Percentiles rank a stretch among this genome's conserved stretches.
Conservation (phyloP, 2,329 filamentous ascomycete species). For the Ophiostoma fasciatum region DNA sequence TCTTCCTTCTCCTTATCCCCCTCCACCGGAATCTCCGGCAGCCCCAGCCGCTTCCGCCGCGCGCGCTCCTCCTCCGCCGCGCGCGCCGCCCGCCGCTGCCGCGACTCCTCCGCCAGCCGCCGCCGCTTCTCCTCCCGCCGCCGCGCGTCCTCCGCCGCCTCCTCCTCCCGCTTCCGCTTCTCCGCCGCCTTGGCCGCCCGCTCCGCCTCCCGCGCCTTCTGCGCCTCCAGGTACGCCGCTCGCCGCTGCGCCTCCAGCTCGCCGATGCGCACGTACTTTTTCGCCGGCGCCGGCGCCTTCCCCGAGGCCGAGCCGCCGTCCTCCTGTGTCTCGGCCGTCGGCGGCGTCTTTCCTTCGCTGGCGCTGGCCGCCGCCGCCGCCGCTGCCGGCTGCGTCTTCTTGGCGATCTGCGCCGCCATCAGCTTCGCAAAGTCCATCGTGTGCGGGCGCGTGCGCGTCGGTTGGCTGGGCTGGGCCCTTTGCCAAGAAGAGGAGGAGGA, state of each 20-base stretch:
- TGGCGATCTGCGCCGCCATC: constrained; percentile 86
- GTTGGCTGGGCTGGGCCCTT: no score
- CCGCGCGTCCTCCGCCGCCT: constrained; percentile 54
- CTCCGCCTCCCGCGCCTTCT: constrained; percentile 57
- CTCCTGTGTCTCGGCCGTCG: no score
- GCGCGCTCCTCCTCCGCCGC: constrained; percentile 59
- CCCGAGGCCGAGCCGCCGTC: no score
- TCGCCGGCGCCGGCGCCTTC: constrained; percentile 20
- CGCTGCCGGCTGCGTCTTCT: constrained; percentile 32
- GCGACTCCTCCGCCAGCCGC: constrained; percentile 67
- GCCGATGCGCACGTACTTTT: constrained; percentile 74
- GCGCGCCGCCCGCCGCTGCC: constrained; percentile 51
- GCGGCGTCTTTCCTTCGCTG: constrained; percentile 13
- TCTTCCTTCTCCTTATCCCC: constrained; percentile 20
- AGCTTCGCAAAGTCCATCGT: constrained; percentile 92
- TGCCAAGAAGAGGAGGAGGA: no score
- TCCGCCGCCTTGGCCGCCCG: constrained; percentile 53
- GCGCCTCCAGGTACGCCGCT: constrained; percentile 68
- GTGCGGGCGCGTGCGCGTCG: no score
- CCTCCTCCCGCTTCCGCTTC: constrained; percentile 84
- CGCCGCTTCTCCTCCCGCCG: constrained; percentile 69
- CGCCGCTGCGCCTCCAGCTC: constrained; percentile 74
- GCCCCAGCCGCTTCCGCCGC: constrained; percentile 59
- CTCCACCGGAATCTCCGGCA: constrained; percentile 53
- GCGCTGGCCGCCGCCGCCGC: background rate